Evolutionary conservation across 2,329 filamentous ascomycete genomes (phyloP), one percentile per base, ranked within the genome.

Genomic region (Didymella lethalis): DNA sequence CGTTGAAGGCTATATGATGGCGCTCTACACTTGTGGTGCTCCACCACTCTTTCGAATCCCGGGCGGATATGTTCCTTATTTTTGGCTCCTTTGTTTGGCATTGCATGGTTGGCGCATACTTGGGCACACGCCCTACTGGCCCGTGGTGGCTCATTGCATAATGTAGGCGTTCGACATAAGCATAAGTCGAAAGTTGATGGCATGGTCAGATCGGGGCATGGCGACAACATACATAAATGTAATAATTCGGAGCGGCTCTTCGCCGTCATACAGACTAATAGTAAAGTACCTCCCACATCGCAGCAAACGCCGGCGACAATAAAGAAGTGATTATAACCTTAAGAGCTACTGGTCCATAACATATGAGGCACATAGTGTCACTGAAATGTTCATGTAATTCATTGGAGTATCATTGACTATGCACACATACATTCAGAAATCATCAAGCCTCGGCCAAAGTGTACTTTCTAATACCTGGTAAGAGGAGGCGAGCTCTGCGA

Each of bases 401-500:
- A 45, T 36, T 52, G 20, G 38, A 41, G 38, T 47, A 29, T 54
- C 51, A 48, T 48, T 54, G 31, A 48, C 43, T 54, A 54, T 48
- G 14, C 32, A 29, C 10, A 23, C 23, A 18, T 1, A 23, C 23
- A 48, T 31, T 31, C 34, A 32, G 26, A 32, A 48, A 31, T 20
- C 18, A 23, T 28, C 23, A 29, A 7, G 16, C 12, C 6, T 32
- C 18, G 11, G 36, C 28, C 28, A 29, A 12, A 2, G 11, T 28
- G 18, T 23, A 25, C 11, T 11, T 16, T 45, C 25, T 64, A 73
- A 50, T 77, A 82, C 57, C 69, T 81, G 31, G 81, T 86, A 72
- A 88, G 75, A 44, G 70, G 64, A 1, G 86, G 86, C 46, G 80
- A 80, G 7, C 82, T 85, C 34, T 75, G 54, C 6, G 78, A 78